Evolutionary conservation across 805 yeast species (phyloP).

Genomic region (Zygotorulaspora chibaensis): DNA sequence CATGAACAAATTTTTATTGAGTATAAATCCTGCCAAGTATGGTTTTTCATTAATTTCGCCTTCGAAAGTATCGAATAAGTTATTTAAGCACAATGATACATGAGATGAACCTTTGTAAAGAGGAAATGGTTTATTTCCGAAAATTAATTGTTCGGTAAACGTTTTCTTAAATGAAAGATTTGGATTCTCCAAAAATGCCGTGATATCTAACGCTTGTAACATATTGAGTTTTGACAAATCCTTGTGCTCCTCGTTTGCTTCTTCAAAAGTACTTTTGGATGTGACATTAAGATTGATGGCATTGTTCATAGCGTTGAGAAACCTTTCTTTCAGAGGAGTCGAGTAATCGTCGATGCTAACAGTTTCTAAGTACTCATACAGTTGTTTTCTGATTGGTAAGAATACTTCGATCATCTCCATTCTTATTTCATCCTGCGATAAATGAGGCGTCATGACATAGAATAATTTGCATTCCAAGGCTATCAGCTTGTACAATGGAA

Average conservation of each 20-base stretch:
- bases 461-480: slow-evolving; percentile 15
- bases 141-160: slow-evolving; percentile 60
- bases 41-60: slow-evolving; percentile 30
- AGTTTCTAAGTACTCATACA: slow-evolving; percentile 10
- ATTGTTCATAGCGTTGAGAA: slow-evolving; percentile 12
- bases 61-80: slow-evolving; percentile 18
- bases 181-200: slow-evolving; percentile 51
- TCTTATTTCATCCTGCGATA: slow-evolving; percentile 12
- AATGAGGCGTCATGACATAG: slow-evolving; percentile 11
- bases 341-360: slow-evolving; percentile 14
- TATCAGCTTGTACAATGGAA: slow-evolving; percentile 11
- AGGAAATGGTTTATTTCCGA: slow-evolving; percentile 52
- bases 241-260: slow-evolving; percentile 10
- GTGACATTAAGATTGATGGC: slow-evolving; percentile 11
- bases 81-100: slow-evolving; percentile 31
- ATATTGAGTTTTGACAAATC: slow-evolving; percentile 24
- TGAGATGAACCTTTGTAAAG: slow-evolving; percentile 38
- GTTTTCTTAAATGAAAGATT: slow-evolving; percentile 58
- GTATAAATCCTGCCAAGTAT: slow-evolving; percentile 34
- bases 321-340: slow-evolving; percentile 9
- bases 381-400: slow-evolving; percentile 10
- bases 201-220: slow-evolving; percentile 50
- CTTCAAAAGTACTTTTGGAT: slow-evolving; percentile 6
- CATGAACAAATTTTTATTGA: slow-evolving; percentile 49
- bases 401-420: slow-evolving; percentile 14